Conservation (phyloP, 345 rosid genomes). For the Linum lewisii region DNA sequence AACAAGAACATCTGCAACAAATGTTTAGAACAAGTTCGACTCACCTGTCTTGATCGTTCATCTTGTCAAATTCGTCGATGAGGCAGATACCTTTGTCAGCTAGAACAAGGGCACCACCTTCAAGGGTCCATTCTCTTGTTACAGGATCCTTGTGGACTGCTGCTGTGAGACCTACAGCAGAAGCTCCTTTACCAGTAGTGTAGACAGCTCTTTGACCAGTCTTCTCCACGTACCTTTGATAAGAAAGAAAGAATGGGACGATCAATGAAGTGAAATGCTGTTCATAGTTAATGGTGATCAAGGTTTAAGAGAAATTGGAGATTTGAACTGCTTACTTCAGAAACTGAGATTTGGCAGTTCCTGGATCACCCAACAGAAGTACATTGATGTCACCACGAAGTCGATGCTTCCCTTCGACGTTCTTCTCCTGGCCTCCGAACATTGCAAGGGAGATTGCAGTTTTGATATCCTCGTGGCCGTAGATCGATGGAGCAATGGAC, state of each 20-base stretch:
- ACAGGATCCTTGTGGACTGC: constrained; percentile 99
- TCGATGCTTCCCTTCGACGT: constrained; percentile 83
- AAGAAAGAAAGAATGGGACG: constrained; percentile 9
- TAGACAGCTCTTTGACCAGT: constrained; percentile 99
- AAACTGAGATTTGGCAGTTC: constrained; percentile 96
- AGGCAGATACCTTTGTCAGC: constrained; percentile 96
- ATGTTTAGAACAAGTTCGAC: constrained; percentile 6
- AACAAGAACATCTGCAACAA: neutral
- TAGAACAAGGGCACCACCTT: constrained; percentile 99
- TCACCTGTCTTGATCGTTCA: constrained; percentile 99
- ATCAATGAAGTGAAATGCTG: constrained; percentile 17
- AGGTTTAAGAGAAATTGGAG: neutral
- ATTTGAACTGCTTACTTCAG: constrained; percentile 51
- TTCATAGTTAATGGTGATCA: neutral
- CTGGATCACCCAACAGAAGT: constrained; percentile 91
- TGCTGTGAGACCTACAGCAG: constrained; percentile 96
- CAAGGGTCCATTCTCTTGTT: constrained; percentile 99
- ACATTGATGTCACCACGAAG: constrained; percentile 91
- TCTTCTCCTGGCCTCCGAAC: constrained; percentile 99
- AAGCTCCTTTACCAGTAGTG: constrained; percentile 98
- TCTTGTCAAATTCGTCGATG: constrained; percentile 97
- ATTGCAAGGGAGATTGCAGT: constrained; percentile 89
- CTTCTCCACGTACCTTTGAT: constrained; percentile 76
- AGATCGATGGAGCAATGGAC: constrained; percentile 94
- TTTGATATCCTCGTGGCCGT: constrained; percentile 97